phyloP scores from a whole-genome alignment of 169 alveolate genomes.

The Eimeria zaria region DNA sequence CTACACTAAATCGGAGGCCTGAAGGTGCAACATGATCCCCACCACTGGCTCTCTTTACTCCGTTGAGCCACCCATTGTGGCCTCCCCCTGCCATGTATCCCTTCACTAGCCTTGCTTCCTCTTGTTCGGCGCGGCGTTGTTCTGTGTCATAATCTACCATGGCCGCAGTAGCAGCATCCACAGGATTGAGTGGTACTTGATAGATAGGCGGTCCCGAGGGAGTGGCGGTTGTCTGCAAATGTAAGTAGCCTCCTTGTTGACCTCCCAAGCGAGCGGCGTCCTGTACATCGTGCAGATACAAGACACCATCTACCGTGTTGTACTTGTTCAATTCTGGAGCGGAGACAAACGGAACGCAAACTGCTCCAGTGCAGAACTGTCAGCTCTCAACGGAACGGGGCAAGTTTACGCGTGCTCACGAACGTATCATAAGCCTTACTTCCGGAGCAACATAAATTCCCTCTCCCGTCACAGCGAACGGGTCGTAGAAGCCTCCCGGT shows the following conservation, averaged over 20 bases:
- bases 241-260: slow-evolving; percentile 65
- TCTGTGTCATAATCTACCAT: slow-evolving; percentile 50
- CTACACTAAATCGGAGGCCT: slow-evolving; percentile 25
- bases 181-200: slow-evolving; percentile 60
- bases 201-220: slow-evolving; percentile 70
- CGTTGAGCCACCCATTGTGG: slow-evolving; percentile 26
- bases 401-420: too few species aligned
- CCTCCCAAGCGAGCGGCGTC: slow-evolving; percentile 61
- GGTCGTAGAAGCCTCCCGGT: slow-evolving; percentile 82
- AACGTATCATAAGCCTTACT: neutral
- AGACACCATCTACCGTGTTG: neutral
- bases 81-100: slow-evolving; percentile 73
- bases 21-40: slow-evolving; percentile 18
- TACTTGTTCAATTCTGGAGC: neutral
- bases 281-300: neutral
- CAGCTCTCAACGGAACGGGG: neutral
- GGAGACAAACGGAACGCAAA: neutral
- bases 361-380: neutral
- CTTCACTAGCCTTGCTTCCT: slow-evolving; percentile 50
- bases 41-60: neutral
- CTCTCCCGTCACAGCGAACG: slow-evolving; percentile 51
- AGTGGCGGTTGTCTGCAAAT: slow-evolving; percentile 50
- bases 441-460: slow-evolving; percentile 47
- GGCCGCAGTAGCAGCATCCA: slow-evolving; percentile 69
- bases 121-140: slow-evolving; percentile 59